Evolutionary conservation across 129 eudicot species (phyloP).

Genomic region (Gnaphalium uliginosum): DNA sequence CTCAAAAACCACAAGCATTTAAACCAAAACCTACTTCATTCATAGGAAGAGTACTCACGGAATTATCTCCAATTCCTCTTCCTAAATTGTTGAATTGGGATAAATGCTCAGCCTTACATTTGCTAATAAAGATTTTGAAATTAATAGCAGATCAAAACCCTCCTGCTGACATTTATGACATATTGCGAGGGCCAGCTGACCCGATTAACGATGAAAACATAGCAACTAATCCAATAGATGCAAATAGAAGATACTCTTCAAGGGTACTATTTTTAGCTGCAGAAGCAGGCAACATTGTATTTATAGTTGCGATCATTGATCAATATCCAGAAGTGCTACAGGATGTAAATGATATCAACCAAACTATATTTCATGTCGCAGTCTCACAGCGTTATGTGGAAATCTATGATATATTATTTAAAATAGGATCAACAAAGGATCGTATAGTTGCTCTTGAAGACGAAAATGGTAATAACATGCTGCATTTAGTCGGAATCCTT

Average conservation of each 20-base stretch:
- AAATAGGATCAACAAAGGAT: neutral
- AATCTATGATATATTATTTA: neutral
- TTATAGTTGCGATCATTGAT: neutral
- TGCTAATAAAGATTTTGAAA: neutral
- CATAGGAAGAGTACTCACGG: neutral
- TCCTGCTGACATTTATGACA: neutral
- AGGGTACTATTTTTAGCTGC: conserved; percentile 6
- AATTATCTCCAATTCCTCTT: neutral
- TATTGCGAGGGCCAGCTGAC: conserved; percentile 3
- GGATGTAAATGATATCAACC: neutral
- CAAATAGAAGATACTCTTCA: neutral
- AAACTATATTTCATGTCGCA: conserved; percentile 12
- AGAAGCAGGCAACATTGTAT: neutral
- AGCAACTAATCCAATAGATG: neutral
- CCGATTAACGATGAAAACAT: neutral
- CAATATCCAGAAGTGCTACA: neutral
- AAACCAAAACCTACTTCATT: neutral
- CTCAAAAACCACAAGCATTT: neutral
- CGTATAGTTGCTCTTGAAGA: neutral
- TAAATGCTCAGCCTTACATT: neutral
- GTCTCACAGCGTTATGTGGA: neutral
- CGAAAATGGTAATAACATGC: neutral
- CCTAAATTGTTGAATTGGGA: neutral
- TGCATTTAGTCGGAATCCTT: neutral
- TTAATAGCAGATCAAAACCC: too few relatives aligned